These are phyloP conservation scores for Camellia sinensis DNA, from an alignment of 148 eudicot genomes.

Conservation along the genomic window DNA sequence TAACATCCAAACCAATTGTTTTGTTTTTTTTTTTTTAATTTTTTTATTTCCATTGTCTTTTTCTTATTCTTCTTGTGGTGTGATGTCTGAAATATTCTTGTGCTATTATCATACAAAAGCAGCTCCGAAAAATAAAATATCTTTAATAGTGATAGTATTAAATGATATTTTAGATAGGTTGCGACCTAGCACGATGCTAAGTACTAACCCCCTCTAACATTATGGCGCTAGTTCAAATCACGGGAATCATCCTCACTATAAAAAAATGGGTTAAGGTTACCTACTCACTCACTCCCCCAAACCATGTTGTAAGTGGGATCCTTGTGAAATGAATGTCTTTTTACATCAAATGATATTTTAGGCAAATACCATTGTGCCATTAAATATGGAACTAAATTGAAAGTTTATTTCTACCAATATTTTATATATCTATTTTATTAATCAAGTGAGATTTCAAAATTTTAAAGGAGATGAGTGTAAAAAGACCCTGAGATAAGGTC, in stretches of 20 bases:
- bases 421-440: neutral
- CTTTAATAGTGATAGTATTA: neutral
- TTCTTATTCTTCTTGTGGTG: neutral
- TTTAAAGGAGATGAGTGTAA: neutral
- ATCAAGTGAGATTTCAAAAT: neutral
- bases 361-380: neutral
- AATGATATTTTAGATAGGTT: too few relatives aligned
- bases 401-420: neutral
- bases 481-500: neutral
- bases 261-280: too few relatives aligned
- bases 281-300: too few relatives aligned
- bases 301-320: too few relatives aligned
- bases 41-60: neutral
- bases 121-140: neutral
- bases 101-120: neutral
- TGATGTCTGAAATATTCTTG: neutral
- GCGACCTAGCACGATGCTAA: too few relatives aligned
- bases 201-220: too few relatives aligned
- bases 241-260: too few relatives aligned
- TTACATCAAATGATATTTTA: neutral
- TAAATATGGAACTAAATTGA: neutral
- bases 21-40: neutral
- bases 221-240: too few relatives aligned
- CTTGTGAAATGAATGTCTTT: too few relatives aligned
- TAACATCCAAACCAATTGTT: neutral